Base-by-base conservation (phyloP, 2,329 filamentous ascomycete genomes). In the Aspergillus quadrilineatus region DNA sequence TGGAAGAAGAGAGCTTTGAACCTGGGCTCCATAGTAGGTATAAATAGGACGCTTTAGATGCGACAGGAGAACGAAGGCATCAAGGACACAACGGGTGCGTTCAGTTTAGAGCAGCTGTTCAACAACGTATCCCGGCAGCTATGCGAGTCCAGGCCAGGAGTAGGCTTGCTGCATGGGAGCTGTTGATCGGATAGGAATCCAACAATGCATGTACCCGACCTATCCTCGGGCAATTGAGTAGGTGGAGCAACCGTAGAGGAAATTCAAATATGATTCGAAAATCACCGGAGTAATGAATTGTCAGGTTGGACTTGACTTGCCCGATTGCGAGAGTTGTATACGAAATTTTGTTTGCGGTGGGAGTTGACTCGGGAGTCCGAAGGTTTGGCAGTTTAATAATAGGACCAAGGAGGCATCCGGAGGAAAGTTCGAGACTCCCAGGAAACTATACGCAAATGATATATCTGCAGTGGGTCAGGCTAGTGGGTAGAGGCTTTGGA, bases 41-140 rank as follows among this genome's bases (percentile, higher is more conserved):
- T 65, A 65, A 63, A 65, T 62, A 63, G 60, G 47, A 41, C 28
- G 53, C 60, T 63, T 57, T 44, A 46, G 60, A 51, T 30, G 42
- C 45, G 53, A 58, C 61, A 39, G 50, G 52, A 42, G 41, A 26
- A 56, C 32, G 46, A 56, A 36, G 34, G 30, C 55, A 55, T 51
- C 17, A 55, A 57, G 47, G 52, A 55, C 39, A 39, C 47, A 51
- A 53, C 57, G 59, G 58, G 52, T 55, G 43, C 58, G 61, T 61
- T 57, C 48, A 41, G 17, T 39, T 55, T 17, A 45, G 42, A 54
- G 36, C 43, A 53, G 44, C 48, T 39, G 44, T 59, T 57, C 50
- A 45, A 46, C 55, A 53, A 56, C 29, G 36, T 32, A 60, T 58
- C 50, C 55, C 43, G 60, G 50, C 49, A 50, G 42, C 52, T 57